These are phyloP conservation scores for Diaporthe vexans DNA, from an alignment of 2,329 filamentous ascomycete species.

Conservation along the genomic window DNA sequence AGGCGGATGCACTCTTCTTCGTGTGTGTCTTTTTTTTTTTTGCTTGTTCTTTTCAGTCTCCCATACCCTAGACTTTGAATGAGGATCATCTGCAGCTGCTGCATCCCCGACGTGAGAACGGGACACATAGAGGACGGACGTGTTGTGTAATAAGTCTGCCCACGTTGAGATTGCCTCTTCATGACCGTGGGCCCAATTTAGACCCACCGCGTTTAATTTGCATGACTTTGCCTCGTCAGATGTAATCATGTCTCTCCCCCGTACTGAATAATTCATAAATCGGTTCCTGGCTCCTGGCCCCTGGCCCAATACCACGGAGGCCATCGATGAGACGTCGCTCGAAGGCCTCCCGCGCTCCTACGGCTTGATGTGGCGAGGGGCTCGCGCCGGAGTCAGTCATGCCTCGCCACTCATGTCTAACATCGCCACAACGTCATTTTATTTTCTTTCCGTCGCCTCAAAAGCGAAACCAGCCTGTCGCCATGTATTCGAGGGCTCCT, in stretches of 20 bases:
- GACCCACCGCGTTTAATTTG: constrained; percentile 21
- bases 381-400: background rate
- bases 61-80: constrained; percentile 23
- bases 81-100: background rate
- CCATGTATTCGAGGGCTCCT: background rate
- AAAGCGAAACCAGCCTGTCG: background rate
- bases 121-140: background rate
- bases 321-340: background rate
- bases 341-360: background rate
- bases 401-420: background rate
- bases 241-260: background rate
- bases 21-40: background rate
- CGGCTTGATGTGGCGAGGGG: background rate
- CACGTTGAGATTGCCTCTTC: constrained; percentile 13
- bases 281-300: background rate
- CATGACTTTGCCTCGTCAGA: background rate
- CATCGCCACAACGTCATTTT: background rate
- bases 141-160: background rate
- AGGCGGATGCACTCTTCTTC: constrained; percentile 1
- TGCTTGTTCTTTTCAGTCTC: background rate
- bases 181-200: constrained; percentile 23
- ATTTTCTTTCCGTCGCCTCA: background rate
- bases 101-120: background rate
- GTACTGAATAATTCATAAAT: background rate
- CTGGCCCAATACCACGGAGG: background rate